These are phyloP conservation scores for Tephrocybe sp. DNA, from an alignment of 768 basidiomycete species.

Conservation along the genomic window DNA sequence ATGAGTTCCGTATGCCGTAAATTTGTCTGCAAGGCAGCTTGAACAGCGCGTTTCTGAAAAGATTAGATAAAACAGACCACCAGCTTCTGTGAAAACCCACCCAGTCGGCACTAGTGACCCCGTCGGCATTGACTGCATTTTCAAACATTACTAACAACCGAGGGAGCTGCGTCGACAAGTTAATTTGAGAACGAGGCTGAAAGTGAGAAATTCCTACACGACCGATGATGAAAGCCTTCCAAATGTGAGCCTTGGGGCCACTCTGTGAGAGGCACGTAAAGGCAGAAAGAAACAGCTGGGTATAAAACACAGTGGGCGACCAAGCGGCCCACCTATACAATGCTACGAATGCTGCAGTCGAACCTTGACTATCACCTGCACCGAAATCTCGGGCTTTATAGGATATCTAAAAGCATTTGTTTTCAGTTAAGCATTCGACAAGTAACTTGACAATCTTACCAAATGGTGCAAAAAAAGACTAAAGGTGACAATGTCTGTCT, in stretches of 20 bases:
- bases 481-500: conserved; percentile 63
- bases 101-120: conserved; percentile 53
- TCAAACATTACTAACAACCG: conserved; percentile 55
- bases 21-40: conserved; percentile 46
- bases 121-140: conserved; percentile 50
- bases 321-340: conserved; percentile 62
- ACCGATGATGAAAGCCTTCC: conserved; percentile 71
- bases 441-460: conserved; percentile 35
- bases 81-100: conserved; percentile 28
- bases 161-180: conserved; percentile 50
- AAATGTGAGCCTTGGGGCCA: conserved; percentile 38
- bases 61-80: not conserved
- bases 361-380: conserved; percentile 52
- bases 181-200: not conserved
- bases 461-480: conserved; percentile 60
- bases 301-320: conserved; percentile 63
- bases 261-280: conserved; percentile 61
- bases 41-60: conserved; percentile 39
- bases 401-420: conserved; percentile 43
- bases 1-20: conserved; percentile 55
- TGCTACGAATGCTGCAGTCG: conserved; percentile 52
- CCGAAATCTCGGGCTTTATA: conserved; percentile 61
- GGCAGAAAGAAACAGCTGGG: conserved; percentile 63
- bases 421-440: conserved; percentile 4
- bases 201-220: conserved; percentile 44